Base-by-base conservation (phyloP, 768 basidiomycete species). In the Russula emetica region DNA sequence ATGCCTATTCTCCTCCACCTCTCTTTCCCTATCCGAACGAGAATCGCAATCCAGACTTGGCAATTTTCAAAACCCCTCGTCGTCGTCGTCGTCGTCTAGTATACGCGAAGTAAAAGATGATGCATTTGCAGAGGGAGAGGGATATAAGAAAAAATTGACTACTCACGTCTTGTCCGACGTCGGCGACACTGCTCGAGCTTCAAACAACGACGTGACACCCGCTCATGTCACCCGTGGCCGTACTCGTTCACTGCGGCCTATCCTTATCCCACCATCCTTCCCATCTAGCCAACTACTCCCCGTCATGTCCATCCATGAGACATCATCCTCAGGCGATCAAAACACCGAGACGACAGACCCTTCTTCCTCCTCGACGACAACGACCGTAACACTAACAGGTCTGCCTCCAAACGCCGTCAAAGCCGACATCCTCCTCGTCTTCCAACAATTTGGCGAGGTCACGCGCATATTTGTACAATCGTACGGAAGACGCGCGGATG, bases 401-500 rank as follows among this genome's bases (percentile, higher is more conserved):
- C 30, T 64, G 0, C 59, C 40, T 2, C 47, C 38, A 10, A n/a
- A 60, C 20, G 55, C 63, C 16, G 0, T n/a, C 47, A 64, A 55
- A n/a, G 1, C 30, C n/a, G 63, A 64, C 38, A 50, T 64, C 52
- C 58, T 53, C 36, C 28, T 36, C 20, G 9, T 55, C 10, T 55
- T 64, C 8, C 54, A 60, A 18, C 63, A 18, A 2, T 60, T 55
- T 10, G 63, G 63, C 13, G 54, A 60, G 5, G 22, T 64, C 30
- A 32, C 3, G 36, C 53, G 47, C 45, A 51, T 64, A 30, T 1
- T 42, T 2, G 5, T 60, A 3, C 30, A 22, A 16, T 16, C 30
- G 2, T 40, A 20, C 26, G 63, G 54, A 5, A 34, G 22, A 3
- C 13, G 32, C 24, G 63, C 63, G 5, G 63, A 64, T 3, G 52